Evolutionary conservation across 108 stramenopile species (phyloP).

Genomic region (Nitzschia putrida): DNA sequence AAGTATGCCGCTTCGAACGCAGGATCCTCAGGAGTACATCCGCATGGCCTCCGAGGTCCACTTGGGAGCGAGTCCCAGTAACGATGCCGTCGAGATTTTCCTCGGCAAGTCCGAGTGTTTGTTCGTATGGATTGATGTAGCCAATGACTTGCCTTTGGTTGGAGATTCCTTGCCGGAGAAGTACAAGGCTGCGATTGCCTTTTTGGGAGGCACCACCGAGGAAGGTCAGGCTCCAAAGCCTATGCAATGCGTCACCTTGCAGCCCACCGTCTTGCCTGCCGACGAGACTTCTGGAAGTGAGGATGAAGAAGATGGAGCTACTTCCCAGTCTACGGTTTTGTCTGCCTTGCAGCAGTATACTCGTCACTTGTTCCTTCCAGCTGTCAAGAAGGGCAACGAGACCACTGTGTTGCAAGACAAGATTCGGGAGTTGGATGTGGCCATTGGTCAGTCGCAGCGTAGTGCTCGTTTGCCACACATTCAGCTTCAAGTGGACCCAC

Average conservation of each 20-base stretch:
- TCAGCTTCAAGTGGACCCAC: conserved; percentile 48
- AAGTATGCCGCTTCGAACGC: conserved; percentile 7
- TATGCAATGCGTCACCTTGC: conserved; percentile 42
- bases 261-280: conserved; percentile 16
- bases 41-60: conserved; percentile 43
- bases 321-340: conserved; percentile 37
- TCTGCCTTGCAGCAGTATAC: conserved; percentile 71
- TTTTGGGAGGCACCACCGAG: conserved; percentile 27
- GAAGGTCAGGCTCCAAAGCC: conserved; percentile 24
- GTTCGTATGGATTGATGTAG: conserved; percentile 34
- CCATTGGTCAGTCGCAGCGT: conserved; percentile 68
- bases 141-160: conserved; percentile 17
- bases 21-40: conserved; percentile 46
- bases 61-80: conserved; percentile 35
- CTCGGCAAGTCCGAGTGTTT: conserved; percentile 35
- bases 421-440: conserved; percentile 76
- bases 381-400: conserved; percentile 46
- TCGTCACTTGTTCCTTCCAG: conserved; percentile 77
- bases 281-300: conserved; percentile 18
- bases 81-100: conserved; percentile 39
- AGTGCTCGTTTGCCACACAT: conserved; percentile 65
- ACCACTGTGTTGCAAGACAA: conserved; percentile 60
- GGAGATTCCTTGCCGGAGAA: conserved; percentile 37
- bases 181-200: conserved; percentile 35
- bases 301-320: conserved; percentile 25